phyloP scores from a whole-genome alignment of 805 yeast genomes.

The Pichia scutulata region DNA sequence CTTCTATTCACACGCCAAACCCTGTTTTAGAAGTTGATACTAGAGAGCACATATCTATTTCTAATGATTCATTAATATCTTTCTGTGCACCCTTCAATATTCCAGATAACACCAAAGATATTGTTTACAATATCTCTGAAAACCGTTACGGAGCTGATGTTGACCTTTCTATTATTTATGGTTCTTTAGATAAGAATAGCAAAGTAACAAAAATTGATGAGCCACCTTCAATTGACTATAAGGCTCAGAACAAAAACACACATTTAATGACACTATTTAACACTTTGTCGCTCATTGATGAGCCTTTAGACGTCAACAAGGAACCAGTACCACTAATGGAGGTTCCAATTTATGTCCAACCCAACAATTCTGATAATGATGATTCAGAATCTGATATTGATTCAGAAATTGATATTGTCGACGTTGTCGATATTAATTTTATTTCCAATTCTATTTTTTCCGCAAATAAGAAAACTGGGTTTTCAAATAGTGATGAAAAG shows the following conservation, averaged over 20 bases:
- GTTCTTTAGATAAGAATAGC: not conserved
- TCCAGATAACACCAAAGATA: conserved; percentile 11
- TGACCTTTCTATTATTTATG: conserved; percentile 6
- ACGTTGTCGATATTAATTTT: not conserved
- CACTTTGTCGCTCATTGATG: not conserved
- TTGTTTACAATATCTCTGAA: not conserved
- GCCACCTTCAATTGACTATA: not conserved
- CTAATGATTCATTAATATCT: conserved; percentile 12
- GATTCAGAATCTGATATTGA: not conserved
- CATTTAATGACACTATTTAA: not conserved
- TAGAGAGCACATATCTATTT: not conserved
- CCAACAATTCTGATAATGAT: not conserved
- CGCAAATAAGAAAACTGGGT: not conserved
- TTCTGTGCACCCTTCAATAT: conserved; percentile 19
- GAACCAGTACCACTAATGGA: not conserved
- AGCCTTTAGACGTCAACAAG: not conserved
- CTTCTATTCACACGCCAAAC: not conserved
- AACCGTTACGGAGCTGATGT: not conserved
- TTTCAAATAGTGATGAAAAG: not conserved
- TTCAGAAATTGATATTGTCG: not conserved
- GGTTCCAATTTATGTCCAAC: not conserved
- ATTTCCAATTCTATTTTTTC: not conserved
- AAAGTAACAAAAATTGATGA: not conserved
- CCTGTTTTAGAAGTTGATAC: not conserved
- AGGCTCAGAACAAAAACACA: not conserved